Conservation (phyloP, 805 yeast species). For the Tetrapisispora nanseiensis region DNA sequence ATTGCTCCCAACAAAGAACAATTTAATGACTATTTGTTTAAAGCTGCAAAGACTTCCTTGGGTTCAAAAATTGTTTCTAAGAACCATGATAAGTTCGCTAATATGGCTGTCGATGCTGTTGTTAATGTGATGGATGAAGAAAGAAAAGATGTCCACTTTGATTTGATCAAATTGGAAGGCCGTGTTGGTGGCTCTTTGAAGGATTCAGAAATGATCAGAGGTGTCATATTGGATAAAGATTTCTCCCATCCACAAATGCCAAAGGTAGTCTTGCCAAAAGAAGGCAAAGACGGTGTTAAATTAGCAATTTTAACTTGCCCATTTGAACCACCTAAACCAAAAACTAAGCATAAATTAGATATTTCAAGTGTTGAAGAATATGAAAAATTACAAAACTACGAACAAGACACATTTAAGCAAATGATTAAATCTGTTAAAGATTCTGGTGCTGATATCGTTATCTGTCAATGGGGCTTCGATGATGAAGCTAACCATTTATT, state of each 20-base stretch:
- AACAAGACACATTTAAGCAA: slow-evolving; percentile 78
- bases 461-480: slow-evolving; percentile 99
- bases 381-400: slow-evolving; percentile 81
- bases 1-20: slow-evolving; percentile 30
- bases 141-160: slow-evolving; percentile 94
- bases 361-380: slow-evolving; percentile 92
- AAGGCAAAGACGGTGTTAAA: slow-evolving; percentile 51
- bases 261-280: slow-evolving; percentile 40
- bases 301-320: slow-evolving; percentile 96
- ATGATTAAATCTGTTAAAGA: slow-evolving; percentile 83
- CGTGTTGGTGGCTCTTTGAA: slow-evolving; percentile 90
- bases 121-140: slow-evolving; percentile 83
- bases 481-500: slow-evolving; percentile 95
- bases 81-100: slow-evolving; percentile 85
- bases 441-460: slow-evolving; percentile 91
- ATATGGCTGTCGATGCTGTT: slow-evolving; percentile 96
- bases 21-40: slow-evolving; percentile 48
- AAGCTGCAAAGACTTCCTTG: slow-evolving; percentile 88
- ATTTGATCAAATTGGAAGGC: slow-evolving; percentile 88
- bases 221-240: slow-evolving; percentile 91
- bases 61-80: slow-evolving; percentile 95
- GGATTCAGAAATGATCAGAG: slow-evolving; percentile 76
- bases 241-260: slow-evolving; percentile 99
- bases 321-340: slow-evolving; percentile 99
- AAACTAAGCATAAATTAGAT: slow-evolving; percentile 94